Conservation (phyloP, 148 eudicot species). For the Diospyros kaki region DNA sequence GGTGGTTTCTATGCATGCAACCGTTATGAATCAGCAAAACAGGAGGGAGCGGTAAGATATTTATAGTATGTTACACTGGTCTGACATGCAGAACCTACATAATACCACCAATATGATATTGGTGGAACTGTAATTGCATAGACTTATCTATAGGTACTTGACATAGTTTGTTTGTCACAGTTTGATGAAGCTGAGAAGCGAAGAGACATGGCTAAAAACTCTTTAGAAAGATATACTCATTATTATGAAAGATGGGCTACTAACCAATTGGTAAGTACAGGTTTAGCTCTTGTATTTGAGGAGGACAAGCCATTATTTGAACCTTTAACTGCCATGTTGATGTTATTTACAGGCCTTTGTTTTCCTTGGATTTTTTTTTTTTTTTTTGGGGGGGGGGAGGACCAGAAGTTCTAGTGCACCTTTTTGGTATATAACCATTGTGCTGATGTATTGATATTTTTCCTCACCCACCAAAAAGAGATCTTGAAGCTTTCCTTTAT, state of each 20-base stretch:
- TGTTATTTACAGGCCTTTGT: not conserved
- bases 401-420: not conserved
- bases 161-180: constrained; percentile 32
- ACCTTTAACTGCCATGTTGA: not conserved
- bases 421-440: not conserved
- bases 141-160: not conserved
- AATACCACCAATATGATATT: not conserved
- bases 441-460: not conserved
- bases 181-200: constrained; percentile 82
- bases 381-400: not conserved
- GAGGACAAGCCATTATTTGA: not conserved
- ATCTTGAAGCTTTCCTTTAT: too few relatives aligned
- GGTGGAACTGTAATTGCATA: not conserved
- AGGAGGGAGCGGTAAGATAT: constrained; percentile 70
- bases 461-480: too few relatives aligned
- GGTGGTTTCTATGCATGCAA: constrained; percentile 96
- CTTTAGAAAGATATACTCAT: constrained; percentile 89
- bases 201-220: constrained; percentile 91
- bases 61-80: constrained; percentile 1
- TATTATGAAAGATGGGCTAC: constrained; percentile 96
- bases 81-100: not conserved
- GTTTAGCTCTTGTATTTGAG: not conserved
- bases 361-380: not conserved
- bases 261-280: constrained; percentile 66
- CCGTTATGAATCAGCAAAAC: constrained; percentile 90